phyloP scores from a whole-genome alignment of 257 asterid genomes.

The Verbena officinalis region DNA sequence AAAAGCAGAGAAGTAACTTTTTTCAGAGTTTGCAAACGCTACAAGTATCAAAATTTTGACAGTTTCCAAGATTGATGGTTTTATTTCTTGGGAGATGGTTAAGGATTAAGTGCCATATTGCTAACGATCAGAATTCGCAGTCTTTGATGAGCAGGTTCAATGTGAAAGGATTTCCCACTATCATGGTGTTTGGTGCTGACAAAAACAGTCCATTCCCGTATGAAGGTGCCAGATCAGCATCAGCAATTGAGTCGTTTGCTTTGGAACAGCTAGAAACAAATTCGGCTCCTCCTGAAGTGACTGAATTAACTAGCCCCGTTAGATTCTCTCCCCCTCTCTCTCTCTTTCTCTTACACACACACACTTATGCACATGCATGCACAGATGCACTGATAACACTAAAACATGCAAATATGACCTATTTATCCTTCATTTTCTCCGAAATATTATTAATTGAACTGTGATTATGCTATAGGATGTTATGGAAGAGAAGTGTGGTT shows the following conservation, averaged over 20 bases:
- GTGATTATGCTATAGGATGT: constrained; percentile 54
- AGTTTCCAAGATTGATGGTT: not conserved
- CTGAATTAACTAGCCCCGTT: constrained; percentile 86
- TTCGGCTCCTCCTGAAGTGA: constrained; percentile 90
- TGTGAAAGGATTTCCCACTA: constrained; percentile 97
- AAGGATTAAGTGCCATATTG: constrained; percentile 11
- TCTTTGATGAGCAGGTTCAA: constrained; percentile 97
- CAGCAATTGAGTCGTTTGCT: constrained; percentile 89
- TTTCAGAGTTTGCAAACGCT: too few species aligned
- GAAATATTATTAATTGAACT: constrained; percentile 8
- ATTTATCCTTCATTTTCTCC: not conserved
- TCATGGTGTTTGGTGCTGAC: constrained; percentile 95
- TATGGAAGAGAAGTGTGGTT: constrained; percentile 91
- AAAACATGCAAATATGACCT: too few species aligned
- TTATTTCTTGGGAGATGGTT: constrained; percentile 14
- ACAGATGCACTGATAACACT: too few species aligned
- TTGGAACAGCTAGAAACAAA: constrained; percentile 85
- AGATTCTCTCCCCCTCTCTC: constrained; percentile 11
- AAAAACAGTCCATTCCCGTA: constrained; percentile 80
- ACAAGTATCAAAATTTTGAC: too few species aligned
- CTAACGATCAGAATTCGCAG: constrained; percentile 60
- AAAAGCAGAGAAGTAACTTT: too few species aligned
- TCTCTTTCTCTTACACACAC: not conserved
- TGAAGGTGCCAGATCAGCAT: constrained; percentile 90
- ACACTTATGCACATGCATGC: too few species aligned